These are phyloP conservation scores for Leishmania lainsoni DNA, from an alignment of 208 protist species.

Conservation along the genomic window DNA sequence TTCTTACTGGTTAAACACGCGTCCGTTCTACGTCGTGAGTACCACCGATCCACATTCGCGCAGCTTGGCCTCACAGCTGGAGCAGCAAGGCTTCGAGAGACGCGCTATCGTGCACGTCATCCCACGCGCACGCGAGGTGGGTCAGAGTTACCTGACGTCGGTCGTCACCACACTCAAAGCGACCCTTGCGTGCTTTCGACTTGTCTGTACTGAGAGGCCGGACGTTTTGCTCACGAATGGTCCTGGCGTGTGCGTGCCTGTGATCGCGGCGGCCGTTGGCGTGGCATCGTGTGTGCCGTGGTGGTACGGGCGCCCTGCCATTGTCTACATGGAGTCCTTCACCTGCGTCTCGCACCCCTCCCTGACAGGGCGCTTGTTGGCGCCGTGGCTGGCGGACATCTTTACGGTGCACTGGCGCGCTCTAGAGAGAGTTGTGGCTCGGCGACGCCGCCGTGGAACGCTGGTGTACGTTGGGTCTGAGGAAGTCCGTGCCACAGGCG, in stretches of 20 bases:
- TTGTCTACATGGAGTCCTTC: constrained; percentile 91
- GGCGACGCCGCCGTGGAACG: constrained; percentile 26
- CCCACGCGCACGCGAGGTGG: constrained; percentile 89
- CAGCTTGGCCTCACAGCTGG: constrained; percentile 51
- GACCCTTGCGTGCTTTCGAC: constrained; percentile 23
- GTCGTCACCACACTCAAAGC: constrained; percentile 73
- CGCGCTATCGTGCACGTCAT: constrained; percentile 58
- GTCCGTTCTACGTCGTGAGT: constrained; percentile 72
- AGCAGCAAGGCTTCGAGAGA: constrained; percentile 46
- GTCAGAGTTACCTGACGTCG: constrained; percentile 88
- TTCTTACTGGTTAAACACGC: constrained; percentile 44
- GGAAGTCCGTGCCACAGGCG: background rate
- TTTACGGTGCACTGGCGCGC: constrained; percentile 83
- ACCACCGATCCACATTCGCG: constrained; percentile 78
- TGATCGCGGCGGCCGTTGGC: constrained; percentile 62
- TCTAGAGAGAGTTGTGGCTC: constrained; percentile 39
- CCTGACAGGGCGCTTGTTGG: constrained; percentile 71
- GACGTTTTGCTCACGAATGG: constrained; percentile 91
- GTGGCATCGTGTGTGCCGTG: constrained; percentile 41
- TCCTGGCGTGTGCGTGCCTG: constrained; percentile 91
- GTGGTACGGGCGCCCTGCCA: constrained; percentile 54
- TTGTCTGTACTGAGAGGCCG: constrained; percentile 49
- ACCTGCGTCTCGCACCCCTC: constrained; percentile 86
- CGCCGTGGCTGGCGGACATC: constrained; percentile 70
- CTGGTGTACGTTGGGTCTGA: constrained; percentile 47